These are phyloP conservation scores for Thalassiosira profunda DNA, from an alignment of 108 stramenopile genomes.

Conservation along the genomic window DNA sequence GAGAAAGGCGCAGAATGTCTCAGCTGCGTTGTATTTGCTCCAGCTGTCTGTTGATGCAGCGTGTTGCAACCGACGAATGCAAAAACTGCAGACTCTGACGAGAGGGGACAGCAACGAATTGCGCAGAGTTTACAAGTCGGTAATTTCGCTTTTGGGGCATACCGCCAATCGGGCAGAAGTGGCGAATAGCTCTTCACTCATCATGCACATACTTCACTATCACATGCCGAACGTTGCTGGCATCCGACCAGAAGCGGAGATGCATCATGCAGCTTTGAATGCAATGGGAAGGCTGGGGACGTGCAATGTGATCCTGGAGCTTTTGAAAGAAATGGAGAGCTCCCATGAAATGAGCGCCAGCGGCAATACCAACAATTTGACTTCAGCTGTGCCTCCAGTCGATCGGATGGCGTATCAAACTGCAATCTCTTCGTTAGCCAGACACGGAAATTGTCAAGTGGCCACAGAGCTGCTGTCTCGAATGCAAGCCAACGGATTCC, in stretches of 20 bases:
- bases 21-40: conserved; percentile 18
- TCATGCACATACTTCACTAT: background rate
- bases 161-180: background rate
- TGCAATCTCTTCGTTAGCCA: conserved; percentile 40
- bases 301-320: background rate
- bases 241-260: conserved; percentile 27
- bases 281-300: conserved; percentile 26
- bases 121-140: conserved; percentile 32
- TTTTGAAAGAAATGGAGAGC: conserved; percentile 33
- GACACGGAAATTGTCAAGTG: conserved; percentile 6
- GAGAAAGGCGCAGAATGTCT: conserved; percentile 10
- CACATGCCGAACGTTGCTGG: conserved; percentile 17
- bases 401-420: conserved; percentile 44
- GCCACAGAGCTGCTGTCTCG: conserved; percentile 27
- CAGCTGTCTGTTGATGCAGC: conserved; percentile 29
- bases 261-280: conserved; percentile 36
- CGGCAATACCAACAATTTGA: background rate
- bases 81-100: background rate
- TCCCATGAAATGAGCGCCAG: background rate
- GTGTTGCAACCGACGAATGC: conserved; percentile 13
- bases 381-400: background rate
- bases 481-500: conserved; percentile 30
- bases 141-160: conserved; percentile 30
- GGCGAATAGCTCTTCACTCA: background rate
- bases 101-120: conserved; percentile 29